Evolutionary conservation across 371 early-diverging fungal species (phyloP).

Genomic region (Mortierella sp.): DNA sequence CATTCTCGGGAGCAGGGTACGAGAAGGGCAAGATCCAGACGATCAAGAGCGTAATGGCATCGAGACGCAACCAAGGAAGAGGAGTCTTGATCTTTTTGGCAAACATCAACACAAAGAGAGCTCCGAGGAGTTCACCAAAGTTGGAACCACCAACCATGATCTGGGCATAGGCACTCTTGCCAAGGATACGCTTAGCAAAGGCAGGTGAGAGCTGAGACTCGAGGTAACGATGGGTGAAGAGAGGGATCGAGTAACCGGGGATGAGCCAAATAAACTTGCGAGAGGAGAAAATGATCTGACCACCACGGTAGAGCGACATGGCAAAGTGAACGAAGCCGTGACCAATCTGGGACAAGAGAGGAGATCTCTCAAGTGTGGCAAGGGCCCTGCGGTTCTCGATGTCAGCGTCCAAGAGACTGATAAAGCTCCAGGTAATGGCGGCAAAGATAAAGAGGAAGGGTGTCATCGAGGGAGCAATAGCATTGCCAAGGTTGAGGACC

Average conservation of each 20-base stretch:
- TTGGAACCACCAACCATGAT: slow-evolving; percentile 62
- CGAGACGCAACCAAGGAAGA: slow-evolving; percentile 60
- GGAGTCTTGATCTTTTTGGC: slow-evolving; percentile 56
- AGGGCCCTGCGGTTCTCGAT: slow-evolving; percentile 21
- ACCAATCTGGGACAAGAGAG: slow-evolving; percentile 26
- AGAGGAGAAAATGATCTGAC: slow-evolving; percentile 53
- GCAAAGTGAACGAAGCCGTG: slow-evolving; percentile 53
- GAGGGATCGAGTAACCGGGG: slow-evolving; percentile 60
- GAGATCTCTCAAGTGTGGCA: slow-evolving; percentile 13
- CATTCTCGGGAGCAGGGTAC: slow-evolving; percentile 15
- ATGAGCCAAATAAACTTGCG: slow-evolving; percentile 63
- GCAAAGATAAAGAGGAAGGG: slow-evolving; percentile 58
- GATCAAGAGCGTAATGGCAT: slow-evolving; percentile 56
- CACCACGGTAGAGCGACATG: slow-evolving; percentile 51
- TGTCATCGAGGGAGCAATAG: slow-evolving; percentile 54
- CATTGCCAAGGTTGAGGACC: slow-evolving; percentile 55
- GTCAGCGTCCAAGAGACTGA: slow-evolving; percentile 42
- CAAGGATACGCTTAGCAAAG: slow-evolving; percentile 55
- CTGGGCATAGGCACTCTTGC: slow-evolving; percentile 51
- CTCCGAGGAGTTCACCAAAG: slow-evolving; percentile 63
- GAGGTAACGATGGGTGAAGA: slow-evolving; percentile 64
- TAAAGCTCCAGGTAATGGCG: slow-evolving; percentile 55
- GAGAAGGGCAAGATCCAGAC: slow-evolving; percentile 54
- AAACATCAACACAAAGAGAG: slow-evolving; percentile 58
- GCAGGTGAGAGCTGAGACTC: slow-evolving; percentile 57